Conservation (phyloP, 495 filamentous ascomycete species). For the Rhypophila decipiens region DNA sequence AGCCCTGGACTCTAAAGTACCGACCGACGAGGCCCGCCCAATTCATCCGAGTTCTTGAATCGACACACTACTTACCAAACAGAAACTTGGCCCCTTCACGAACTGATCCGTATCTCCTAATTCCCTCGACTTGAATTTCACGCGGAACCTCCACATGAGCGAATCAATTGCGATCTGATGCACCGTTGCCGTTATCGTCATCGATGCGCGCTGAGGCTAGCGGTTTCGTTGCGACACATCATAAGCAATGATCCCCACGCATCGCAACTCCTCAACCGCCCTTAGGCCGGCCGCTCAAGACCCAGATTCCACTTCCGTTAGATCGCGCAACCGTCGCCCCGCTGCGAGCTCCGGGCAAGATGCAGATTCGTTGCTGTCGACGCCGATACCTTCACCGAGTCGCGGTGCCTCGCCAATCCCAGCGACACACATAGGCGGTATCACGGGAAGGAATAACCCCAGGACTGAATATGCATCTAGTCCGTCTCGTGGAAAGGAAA, state of each 20-base stretch:
- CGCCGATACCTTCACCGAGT: constrained; percentile 18
- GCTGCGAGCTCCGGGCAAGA: constrained; percentile 6
- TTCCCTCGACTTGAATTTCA: too few relatives aligned
- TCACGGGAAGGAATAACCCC: constrained; percentile 29
- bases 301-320: constrained; percentile 15
- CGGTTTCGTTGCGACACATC: constrained; percentile 21
- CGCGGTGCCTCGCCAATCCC: constrained; percentile 38
- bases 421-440: constrained; percentile 27
- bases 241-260: constrained; percentile 26
- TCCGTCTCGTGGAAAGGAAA: constrained; percentile 24
- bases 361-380: constrained; percentile 16
- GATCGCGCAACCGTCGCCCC: constrained; percentile 27
- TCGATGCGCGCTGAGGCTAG: constrained; percentile 20
- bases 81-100: too few relatives aligned
- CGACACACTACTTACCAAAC: too few relatives aligned
- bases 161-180: constrained; percentile 24
- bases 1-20: too few relatives aligned
- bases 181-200: constrained; percentile 11
- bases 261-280: constrained; percentile 19
- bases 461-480: constrained; percentile 22
- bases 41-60: too few relatives aligned
- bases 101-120: too few relatives aligned
- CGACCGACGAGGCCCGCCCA: too few relatives aligned
- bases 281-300: constrained; percentile 15
- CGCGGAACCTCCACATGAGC: too few relatives aligned